Evolutionary conservation across 2,329 filamentous ascomycete species (phyloP), one percentile per base, ranked within the genome.

Genomic region (Apiospora rasikravindrae): DNA sequence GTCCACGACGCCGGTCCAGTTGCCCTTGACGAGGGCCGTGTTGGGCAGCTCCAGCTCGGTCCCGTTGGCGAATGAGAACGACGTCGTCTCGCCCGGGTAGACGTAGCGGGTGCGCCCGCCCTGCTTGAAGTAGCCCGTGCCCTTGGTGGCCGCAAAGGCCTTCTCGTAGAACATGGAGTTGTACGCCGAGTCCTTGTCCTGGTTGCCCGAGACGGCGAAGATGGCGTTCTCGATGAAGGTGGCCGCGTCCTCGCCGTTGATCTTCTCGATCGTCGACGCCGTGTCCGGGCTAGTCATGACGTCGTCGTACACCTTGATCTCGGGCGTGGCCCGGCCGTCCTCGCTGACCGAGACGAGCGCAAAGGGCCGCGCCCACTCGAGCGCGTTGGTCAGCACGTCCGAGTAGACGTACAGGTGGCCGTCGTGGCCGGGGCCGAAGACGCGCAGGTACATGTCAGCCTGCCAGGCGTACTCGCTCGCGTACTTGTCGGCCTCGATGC

Each of bases 331-430:
- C 11, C 75, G 77, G 53, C 76, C 77, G 64, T 78, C 76, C 49
- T 80, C 78, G 45, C 77, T 79, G 57, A 80, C 76, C 6, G 78
- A 80, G 8, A 80, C 78, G 47, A 80, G 70, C 1, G 78, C 79
- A 14, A 74, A 75, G 4, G 77, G 77, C 26, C 79, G 74, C 57
- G 77, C 78, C 78, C 79, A 85, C 70, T 82, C 78, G 53, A 85
- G 79, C 7, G 81, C 82, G 4, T 75, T 75, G 8, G 80, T 81
- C 61, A 85, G 70, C 49, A 83, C 79, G 72, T 85, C 84, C 2
- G 83, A 81, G 70, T 83, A 84, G 70, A 80, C 81, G 42, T 82
- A 79, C 57, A 84, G 82, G 76, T 85, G 84, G 8, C 83, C 83
- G 69, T 85, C 83, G 71, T 85, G 84, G 0, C 77, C 82, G 10